These are phyloP conservation scores for Macrolepiota albuminosa DNA, from an alignment of 768 basidiomycete genomes.

Conservation along the genomic window DNA sequence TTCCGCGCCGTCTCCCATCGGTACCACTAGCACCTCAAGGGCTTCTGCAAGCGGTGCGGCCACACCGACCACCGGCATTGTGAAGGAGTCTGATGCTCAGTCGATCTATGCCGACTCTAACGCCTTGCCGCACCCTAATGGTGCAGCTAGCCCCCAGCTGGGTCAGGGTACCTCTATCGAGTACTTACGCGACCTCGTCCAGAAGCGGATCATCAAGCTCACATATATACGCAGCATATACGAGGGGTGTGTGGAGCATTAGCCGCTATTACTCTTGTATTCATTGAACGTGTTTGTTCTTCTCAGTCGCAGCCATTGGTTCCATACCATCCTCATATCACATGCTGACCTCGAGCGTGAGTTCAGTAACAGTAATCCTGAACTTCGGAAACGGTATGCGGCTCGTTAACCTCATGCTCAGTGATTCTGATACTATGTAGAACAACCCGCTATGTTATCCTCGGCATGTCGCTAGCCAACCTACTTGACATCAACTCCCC, in stretches of 20 bases:
- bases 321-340: conserved; percentile 80
- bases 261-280: neutral
- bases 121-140: conserved; percentile 27
- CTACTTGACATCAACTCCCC: conserved; percentile 79
- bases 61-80: conserved; percentile 38
- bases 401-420: neutral
- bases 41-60: conserved; percentile 30
- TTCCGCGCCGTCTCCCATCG: conserved; percentile 28
- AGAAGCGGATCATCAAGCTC: conserved; percentile 80
- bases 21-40: conserved; percentile 27
- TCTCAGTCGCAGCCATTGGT: conserved; percentile 76
- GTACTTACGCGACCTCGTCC: conserved; percentile 71
- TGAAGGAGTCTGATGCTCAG: conserved; percentile 71
- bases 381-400: conserved; percentile 74
- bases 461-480: conserved; percentile 83
- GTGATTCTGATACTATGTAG: conserved; percentile 29
- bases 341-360: conserved; percentile 67
- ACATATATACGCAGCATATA: conserved; percentile 84
- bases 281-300: neutral
- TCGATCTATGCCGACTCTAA: conserved; percentile 49
- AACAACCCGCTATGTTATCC: conserved; percentile 76
- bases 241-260: conserved; percentile 60
- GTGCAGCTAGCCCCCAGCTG: conserved; percentile 40
- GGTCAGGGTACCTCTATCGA: conserved; percentile 71
- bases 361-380: conserved; percentile 70